Evolutionary conservation across 805 yeast species (phyloP), one percentile per base, ranked within the genome.

Genomic region (Lipomyces kockii): DNA sequence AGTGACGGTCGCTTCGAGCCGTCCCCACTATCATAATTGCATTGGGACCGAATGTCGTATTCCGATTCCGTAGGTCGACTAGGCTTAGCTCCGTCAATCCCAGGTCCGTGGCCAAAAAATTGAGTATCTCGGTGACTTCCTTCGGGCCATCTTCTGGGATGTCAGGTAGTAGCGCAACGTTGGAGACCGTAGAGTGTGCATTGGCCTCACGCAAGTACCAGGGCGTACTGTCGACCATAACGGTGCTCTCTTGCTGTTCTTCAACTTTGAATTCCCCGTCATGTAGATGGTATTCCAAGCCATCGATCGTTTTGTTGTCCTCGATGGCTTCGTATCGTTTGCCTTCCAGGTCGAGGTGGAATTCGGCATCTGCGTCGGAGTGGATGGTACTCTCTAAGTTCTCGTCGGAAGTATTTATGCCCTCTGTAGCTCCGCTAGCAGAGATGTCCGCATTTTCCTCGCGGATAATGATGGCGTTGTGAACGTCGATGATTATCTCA

Each of bases 1-100:
- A 79, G 78, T 93, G 98, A 69, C 85, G 87, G 51, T 86, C 85
- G 37, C 93, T 86, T 76, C 88, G 89, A 3, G 97, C 97, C 0
- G 95, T 85, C 22, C 88, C 85, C 0, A 94, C 79, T 4, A 94
- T 79, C 83, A 87, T 84, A 65, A 84, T 64, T 46, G 80, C 77
- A 69, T 80, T 74, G 0, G 84, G 78, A 8, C 83, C 80, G 29
- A 80, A 81, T 20, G 80, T 77, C 9, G 78, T 76, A 8, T 75
- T 75, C 29, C 80, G 75, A n/a, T 73, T 70, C 46, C 88, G 80
- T 66, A 89, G 78, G 74, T 93, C 97, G 71, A 91, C 85, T 0
- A 92, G 76, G 51, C 80, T 76, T 39, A 93, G 74, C 65, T 91
- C 87, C 3, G 79, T 78, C 51, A 93, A 78, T 9, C 97, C 97